Conservation (phyloP, 108 stramenopile species). For the Conticribra guillardii region DNA sequence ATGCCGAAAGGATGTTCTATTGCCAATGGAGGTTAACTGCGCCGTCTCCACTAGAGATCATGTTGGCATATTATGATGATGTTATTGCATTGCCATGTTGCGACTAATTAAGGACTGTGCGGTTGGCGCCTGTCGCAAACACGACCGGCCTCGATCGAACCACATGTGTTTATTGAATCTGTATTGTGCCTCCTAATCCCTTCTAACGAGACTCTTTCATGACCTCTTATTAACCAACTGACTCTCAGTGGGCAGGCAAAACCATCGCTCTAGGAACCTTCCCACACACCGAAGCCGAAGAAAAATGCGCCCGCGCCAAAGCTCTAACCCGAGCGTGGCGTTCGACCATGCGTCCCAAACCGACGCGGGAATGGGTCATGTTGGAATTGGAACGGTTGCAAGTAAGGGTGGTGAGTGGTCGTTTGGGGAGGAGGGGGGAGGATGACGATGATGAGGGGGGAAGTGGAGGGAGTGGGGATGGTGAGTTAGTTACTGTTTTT, state of each 20-base stretch:
- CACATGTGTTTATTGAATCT: too few relatives aligned
- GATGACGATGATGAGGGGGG: conserved; percentile 66
- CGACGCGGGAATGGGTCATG: conserved; percentile 91
- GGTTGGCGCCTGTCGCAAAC: too few relatives aligned
- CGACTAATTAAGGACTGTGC: too few relatives aligned
- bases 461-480: conserved; percentile 35
- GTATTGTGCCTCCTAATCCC: too few relatives aligned
- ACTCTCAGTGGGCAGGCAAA: conserved; percentile 70
- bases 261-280: conserved; percentile 80
- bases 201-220: too few relatives aligned
- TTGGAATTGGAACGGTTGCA: conserved; percentile 84
- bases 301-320: conserved; percentile 91
- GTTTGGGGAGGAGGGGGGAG: conserved; percentile 74
- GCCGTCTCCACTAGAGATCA: too few relatives aligned
- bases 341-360: conserved; percentile 91
- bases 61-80: too few relatives aligned
- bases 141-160: too few relatives aligned
- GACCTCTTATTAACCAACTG: too few relatives aligned
- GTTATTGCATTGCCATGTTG: too few relatives aligned
- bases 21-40: too few relatives aligned
- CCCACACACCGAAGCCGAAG: conserved; percentile 85
- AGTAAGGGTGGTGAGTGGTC: conserved; percentile 85
- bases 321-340: conserved; percentile 89
- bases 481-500: conserved; percentile 6
- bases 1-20: too few relatives aligned